These are phyloP conservation scores for Juncus inflexus DNA, from an alignment of 176 grass and related monocot species.

Conservation along the genomic window DNA sequence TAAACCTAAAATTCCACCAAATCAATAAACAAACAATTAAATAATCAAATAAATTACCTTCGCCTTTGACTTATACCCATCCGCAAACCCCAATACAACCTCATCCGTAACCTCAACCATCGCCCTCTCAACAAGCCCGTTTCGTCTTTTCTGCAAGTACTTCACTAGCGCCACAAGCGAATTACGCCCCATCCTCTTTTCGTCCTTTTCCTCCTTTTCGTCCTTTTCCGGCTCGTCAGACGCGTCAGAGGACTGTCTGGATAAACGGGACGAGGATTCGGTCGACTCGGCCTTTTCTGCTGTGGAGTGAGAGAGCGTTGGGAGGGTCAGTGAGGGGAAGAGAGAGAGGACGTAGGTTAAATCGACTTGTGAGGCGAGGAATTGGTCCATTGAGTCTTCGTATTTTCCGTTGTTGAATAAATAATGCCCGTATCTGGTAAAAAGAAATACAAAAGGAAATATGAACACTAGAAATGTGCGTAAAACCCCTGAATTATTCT, in stretches of 20 bases:
- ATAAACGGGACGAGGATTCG: conserved; percentile 45
- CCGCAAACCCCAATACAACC: conserved; percentile 81
- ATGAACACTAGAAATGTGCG: conserved; percentile 17
- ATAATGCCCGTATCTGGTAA: conserved; percentile 82
- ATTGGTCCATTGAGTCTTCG: conserved; percentile 92
- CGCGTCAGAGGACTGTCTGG: conserved; percentile 68
- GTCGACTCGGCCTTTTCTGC: conserved; percentile 55
- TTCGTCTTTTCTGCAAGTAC: conserved; percentile 97
- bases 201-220: conserved; percentile 77
- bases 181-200: conserved; percentile 89
- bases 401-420: conserved; percentile 91
- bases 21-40: not conserved
- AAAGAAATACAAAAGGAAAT: not conserved
- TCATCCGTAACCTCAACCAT: conserved; percentile 95
- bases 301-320: conserved; percentile 57
- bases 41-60: not conserved
- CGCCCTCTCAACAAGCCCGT: conserved; percentile 84
- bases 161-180: conserved; percentile 81
- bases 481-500: not conserved
- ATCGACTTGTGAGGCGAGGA: conserved; percentile 91
- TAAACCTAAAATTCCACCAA: too few relatives aligned
- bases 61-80: conserved; percentile 61
- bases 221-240: conserved; percentile 84
- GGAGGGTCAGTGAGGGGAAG: conserved; percentile 73
- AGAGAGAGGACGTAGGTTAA: conserved; percentile 80